phyloP scores from a whole-genome alignment of 805 yeast species.

The Tetrapisispora fleetii region DNA sequence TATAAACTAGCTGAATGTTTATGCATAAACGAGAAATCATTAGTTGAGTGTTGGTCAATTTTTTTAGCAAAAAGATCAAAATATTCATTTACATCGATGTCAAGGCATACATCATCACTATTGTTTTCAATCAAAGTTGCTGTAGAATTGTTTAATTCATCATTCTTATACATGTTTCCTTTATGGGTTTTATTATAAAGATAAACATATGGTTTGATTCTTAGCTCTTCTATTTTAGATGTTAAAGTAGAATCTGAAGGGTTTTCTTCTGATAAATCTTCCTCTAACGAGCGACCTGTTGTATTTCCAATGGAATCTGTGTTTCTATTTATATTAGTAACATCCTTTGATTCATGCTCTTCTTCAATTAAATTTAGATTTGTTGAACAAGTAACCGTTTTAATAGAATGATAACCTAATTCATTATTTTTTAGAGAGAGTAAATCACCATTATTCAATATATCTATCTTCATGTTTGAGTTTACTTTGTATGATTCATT shows the following conservation, averaged over 20 bases:
- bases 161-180: not conserved
- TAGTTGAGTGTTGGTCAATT: not conserved
- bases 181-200: not conserved
- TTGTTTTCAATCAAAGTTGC: not conserved
- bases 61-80: not conserved
- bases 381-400: conserved; percentile 12
- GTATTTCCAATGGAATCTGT: not conserved
- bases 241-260: conserved; percentile 3
- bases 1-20: conserved; percentile 7
- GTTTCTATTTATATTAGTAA: not conserved
- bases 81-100: not conserved
- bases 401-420: conserved; percentile 18
- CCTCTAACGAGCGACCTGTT: not conserved
- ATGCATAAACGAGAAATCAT: not conserved
- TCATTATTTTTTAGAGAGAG: conserved; percentile 12
- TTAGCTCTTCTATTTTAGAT: not conserved
- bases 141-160: not conserved
- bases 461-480: conserved; percentile 7
- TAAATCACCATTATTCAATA: conserved; percentile 11
- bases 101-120: not conserved
- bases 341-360: not conserved
- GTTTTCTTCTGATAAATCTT: not conserved
- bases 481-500: conserved; percentile 3
- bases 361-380: not conserved
- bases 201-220: not conserved